Evolutionary conservation across 2,329 filamentous ascomycete species (phyloP), one percentile per base, ranked within the genome.

Genomic region (Rachicladosporium sp.): DNA sequence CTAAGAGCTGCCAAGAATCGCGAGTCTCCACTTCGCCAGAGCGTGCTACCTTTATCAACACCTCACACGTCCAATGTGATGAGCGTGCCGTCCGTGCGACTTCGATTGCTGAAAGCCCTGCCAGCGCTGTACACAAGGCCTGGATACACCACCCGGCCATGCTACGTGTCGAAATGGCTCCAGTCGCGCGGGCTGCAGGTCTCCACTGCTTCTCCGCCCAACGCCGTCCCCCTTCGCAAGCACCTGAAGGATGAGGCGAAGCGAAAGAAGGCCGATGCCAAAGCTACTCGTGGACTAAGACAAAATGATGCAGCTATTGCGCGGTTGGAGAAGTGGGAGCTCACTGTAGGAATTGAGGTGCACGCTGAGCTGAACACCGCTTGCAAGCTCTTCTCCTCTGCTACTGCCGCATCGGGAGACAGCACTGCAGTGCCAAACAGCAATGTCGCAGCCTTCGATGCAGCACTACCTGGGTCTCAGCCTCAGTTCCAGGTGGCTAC

Each of bases 321-420:
- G 36, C 30, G 49, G 31, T 43, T 64, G 38, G 57, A 65, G 31
- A 78, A 79, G 29, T 98, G 91, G 91, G 85, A 95, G 60, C 68
- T 96, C 53, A 95, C 89, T 0, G 86, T 96, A 21, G 91, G 91
- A 45, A 88, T 98, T 50, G 91, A 98, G 66, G 91, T 98, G 47
- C 91, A 98, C 58, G 91, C 91, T 12, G 89, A 96, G 63, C 71
- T 98, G 54, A 94, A 96, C 61, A 91, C 88, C 0, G 71, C 75
- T 3, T 71, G 73, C 54, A 98, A 98, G 64, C 75, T 98, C 41
- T 98, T 98, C 66, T 96, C 91, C 1, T 60, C 73, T 64, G 65
- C 58, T 55, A 55, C 60, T 7, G 65, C 62, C 2, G 65, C 62
- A 3, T 46, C 55, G 19, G 49, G 46, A 29, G 48, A 43, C 12